These are phyloP conservation scores for Houttuynia cordata DNA, from an alignment of 164 flowering plant species.

Conservation along the genomic window DNA sequence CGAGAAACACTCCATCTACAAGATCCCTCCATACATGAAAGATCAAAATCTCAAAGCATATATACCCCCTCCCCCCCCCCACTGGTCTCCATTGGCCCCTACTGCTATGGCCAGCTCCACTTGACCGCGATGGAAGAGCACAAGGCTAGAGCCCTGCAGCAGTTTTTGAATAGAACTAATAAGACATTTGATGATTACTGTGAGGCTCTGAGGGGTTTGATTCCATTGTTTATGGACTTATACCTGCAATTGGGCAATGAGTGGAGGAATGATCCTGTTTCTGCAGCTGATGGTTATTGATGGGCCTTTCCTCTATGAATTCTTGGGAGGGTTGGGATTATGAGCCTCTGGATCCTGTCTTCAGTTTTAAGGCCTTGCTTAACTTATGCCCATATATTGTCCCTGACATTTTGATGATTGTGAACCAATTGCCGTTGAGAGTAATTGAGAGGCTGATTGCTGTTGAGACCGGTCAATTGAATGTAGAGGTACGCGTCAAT, in stretches of 20 bases:
- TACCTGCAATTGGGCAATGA: not conserved
- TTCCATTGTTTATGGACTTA: not conserved
- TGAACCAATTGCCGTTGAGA: slow-evolving; percentile 56
- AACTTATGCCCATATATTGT: slow-evolving; percentile 31
- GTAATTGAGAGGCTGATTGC: slow-evolving; percentile 15
- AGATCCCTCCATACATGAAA: not conserved
- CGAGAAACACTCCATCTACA: slow-evolving; percentile 3
- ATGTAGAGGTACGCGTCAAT: not conserved
- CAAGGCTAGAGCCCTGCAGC: slow-evolving; percentile 19
- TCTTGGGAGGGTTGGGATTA: slow-evolving; percentile 41
- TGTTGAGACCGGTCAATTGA: slow-evolving; percentile 9
- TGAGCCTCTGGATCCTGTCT: slow-evolving; percentile 41
- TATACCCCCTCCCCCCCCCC: too few species aligned
- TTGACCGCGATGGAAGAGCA: slow-evolving; percentile 25
- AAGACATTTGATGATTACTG: slow-evolving; percentile 9
- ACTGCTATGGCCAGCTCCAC: slow-evolving; percentile 15
- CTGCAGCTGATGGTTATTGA: slow-evolving; percentile 64
- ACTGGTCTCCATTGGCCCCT: slow-evolving; percentile 10
- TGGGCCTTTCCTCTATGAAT: slow-evolving; percentile 53
- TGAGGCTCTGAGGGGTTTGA: not conserved
- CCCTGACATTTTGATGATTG: slow-evolving; percentile 61
- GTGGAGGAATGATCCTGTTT: slow-evolving; percentile 33
- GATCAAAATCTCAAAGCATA: not conserved
- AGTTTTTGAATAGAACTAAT: slow-evolving; percentile 8
- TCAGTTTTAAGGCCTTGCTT: slow-evolving; percentile 44